Evolutionary conservation across 805 yeast genomes (phyloP), one percentile per base, ranked within the genome.

Genomic region (Metschnikowia kunwiensis): DNA sequence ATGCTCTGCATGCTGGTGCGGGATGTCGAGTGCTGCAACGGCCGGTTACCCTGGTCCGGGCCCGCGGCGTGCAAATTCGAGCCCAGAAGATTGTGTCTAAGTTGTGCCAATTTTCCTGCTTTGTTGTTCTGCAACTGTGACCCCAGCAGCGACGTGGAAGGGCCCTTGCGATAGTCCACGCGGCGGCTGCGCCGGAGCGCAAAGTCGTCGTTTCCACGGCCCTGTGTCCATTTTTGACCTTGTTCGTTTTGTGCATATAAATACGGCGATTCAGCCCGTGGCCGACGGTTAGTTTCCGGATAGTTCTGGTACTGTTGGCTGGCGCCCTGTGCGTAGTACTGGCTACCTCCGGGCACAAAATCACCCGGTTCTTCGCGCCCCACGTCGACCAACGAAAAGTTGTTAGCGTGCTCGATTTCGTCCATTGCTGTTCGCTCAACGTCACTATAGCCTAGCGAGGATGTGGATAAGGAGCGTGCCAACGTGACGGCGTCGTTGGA

Each of bases 401-500:
- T 21, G 14, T 19, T 32, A n/a, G 57, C 56, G 34, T 58, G 32
- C 24, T 34, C 52, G 35, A 62, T 23, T 36, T 58, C 65, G 38
- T 61, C 65, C 30, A 68, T 60, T 5, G 69, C 74, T 23, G 63
- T 59, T 43, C 55, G 67, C 50, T 74, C 80, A 4, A 70, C 67
- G 36, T 68, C 72, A 9, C 78, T 72, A 45, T 70, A 70, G 9
- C 84, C 83, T 19, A 82, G 65, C 0, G 86, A 77, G 0, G 83
- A 74, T 30, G 86, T 74, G 2, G 91, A 82, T 32, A 87, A 68
- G 1, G 93, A 79, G 51, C 94, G 68, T 0, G 95, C 96, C 38
- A 86, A 66, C 0, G 94, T 78, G 5, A 82, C 81, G 0, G 95
- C 94, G 63, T 86, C 94, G 25, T 80, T 75, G 4, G 87, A 80